Evolutionary conservation across 192 early-diverging fungal species (phyloP).

Genomic region (Helicostylum pulchrum): DNA sequence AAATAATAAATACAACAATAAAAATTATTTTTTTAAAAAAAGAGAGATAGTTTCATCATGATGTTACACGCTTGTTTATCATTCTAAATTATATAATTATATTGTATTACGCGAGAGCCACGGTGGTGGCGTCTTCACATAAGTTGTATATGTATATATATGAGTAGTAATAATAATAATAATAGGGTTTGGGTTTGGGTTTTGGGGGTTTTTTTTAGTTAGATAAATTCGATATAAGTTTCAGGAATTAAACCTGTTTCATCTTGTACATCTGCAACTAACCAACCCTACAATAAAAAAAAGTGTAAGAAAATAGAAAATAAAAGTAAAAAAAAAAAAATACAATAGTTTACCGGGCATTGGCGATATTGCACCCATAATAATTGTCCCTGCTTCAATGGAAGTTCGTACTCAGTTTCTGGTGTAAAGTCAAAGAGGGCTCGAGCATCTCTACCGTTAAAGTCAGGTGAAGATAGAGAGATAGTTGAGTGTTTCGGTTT

Average conservation of each 20-base stretch:
- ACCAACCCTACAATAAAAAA: constrained; percentile 55
- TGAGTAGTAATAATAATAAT: too few species aligned
- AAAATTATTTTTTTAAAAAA: too few species aligned
- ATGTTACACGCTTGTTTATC: too few species aligned
- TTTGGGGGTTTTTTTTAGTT: not conserved
- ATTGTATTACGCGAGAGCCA: too few species aligned
- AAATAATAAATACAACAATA: too few species aligned
- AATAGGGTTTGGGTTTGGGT: too few species aligned
- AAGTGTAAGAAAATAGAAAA: not conserved
- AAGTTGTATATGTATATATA: too few species aligned
- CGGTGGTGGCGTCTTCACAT: too few species aligned
- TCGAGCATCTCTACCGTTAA: constrained; percentile 45
- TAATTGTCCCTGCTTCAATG: constrained; percentile 60
- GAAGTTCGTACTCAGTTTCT: constrained; percentile 65
- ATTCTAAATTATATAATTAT: too few species aligned
- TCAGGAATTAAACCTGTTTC: constrained; percentile 74
- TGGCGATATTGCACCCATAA: constrained; percentile 69
- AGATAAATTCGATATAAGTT: constrained; percentile 67
- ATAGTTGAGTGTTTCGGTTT: constrained; percentile 25
- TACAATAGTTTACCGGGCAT: constrained; percentile 39
- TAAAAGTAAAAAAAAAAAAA: not conserved
- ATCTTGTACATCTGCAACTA: constrained; percentile 61
- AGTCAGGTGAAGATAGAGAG: constrained; percentile 32
- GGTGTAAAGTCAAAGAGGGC: constrained; percentile 78
- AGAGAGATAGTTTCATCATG: too few species aligned